Evolutionary conservation across 805 yeast genomes (phyloP).

Genomic region (Wickerhamomyces rabaulensis): DNA sequence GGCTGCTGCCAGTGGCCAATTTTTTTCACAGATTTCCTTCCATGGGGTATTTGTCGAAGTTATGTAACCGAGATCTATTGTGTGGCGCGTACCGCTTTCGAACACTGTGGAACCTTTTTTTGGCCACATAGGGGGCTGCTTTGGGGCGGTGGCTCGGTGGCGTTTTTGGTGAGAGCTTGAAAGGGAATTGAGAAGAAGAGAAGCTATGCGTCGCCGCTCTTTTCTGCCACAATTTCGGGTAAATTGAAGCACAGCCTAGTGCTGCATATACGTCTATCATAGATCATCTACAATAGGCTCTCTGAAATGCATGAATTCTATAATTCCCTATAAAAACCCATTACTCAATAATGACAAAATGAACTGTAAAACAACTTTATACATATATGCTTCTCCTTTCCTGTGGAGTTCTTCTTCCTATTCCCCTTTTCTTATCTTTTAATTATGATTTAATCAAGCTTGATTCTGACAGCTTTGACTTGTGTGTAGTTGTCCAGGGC

Average conservation of each 20-base stretch:
- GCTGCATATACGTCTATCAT: no score
- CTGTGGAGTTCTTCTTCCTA: background rate
- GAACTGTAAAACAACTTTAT: background rate
- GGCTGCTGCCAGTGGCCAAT: background rate
- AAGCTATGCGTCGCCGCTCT: no score
- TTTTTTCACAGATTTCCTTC: background rate
- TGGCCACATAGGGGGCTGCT: no score
- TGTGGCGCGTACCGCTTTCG: background rate
- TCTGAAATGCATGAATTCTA: background rate
- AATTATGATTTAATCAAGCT: conserved; percentile 6
- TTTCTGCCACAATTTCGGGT: no score
- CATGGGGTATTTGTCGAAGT: background rate
- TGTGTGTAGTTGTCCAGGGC: conserved; percentile 74
- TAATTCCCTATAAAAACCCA: background rate
- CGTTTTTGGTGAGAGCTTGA: no score
- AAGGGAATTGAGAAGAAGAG: no score
- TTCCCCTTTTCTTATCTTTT: background rate
- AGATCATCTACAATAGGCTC: no score
- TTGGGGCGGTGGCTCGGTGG: no score
- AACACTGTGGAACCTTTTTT: no score
- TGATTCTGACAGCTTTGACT: conserved; percentile 67
- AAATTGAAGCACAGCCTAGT: no score
- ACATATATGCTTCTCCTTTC: background rate
- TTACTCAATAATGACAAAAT: background rate
- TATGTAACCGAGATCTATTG: background rate